Evolutionary conservation across 257 asterid genomes (phyloP), one percentile per base, ranked within the genome.

Genomic region (Solanum phureja): DNA sequence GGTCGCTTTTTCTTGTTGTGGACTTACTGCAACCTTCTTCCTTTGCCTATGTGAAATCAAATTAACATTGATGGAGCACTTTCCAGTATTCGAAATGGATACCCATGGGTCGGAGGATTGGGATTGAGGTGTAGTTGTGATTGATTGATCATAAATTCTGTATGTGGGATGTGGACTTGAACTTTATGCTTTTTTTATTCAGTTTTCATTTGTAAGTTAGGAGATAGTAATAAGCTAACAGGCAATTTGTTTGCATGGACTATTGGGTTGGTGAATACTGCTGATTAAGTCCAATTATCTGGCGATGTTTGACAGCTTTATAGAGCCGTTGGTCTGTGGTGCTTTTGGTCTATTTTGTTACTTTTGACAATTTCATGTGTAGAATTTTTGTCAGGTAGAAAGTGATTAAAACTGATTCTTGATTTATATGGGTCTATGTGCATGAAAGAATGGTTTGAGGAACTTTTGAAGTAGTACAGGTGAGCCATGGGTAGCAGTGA

Each of bases 401-500:
- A 74, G 87, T 69, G 86, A 62, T 88, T 23, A 19, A 27, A 81
- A 46, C 68, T 85, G 73, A 83, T 40, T 42, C 75, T 73, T 87
- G 34, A 21, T 56, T 82, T 21, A 38, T 60, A 21, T 73, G 66
- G 46, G 69, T 81, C 29, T 81, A 44, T 84, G 35, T 87, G 52
- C 87, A 62, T 58, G 68, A 35, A 90, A 92, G 97, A 88, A 92
- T 87, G 93, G 86, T 92, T 88, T 75, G 82, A 90, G 88, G 88
- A 82, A 46, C 72, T 37, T 87, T 84, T 88, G 73, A 88, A 89
- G 87, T 88, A 23, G 89, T 79, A 87, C 89, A 81, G 83, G 71
- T 89, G 89, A 89, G 91, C 72, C 87, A 97, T 97, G 99, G 96
- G 96, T 52, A 92, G 95, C 91, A 90, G 93, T 89, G 99, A 95